Conservation (phyloP, 305 asterid species). For the Striga hermonthica region DNA sequence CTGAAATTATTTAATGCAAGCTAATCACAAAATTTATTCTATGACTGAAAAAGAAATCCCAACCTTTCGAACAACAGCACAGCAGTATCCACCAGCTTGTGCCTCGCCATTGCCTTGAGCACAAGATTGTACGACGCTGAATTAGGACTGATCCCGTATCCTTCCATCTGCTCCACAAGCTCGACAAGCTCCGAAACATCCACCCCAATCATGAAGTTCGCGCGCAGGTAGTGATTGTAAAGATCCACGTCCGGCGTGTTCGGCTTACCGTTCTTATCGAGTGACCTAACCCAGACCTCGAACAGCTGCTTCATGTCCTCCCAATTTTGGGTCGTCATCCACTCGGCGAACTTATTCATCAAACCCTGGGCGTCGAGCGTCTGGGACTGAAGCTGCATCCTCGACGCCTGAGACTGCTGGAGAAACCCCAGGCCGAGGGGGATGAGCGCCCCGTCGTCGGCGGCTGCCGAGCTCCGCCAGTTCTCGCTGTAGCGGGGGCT, state of each 20-base stretch:
- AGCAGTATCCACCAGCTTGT: constrained; percentile 50
- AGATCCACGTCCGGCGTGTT: constrained; percentile 69
- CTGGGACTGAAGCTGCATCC: constrained; percentile 42
- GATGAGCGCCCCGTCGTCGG: constrained; percentile 40
- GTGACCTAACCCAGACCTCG: constrained; percentile 64
- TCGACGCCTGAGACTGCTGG: constrained; percentile 30
- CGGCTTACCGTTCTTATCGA: constrained; percentile 70
- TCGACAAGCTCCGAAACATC: constrained; percentile 52
- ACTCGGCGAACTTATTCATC: constrained; percentile 54
- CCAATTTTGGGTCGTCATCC: constrained; percentile 70
- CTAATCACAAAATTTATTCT: not conserved
- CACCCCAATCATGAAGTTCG: constrained; percentile 63
- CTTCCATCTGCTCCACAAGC: constrained; percentile 52
- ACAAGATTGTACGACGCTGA: constrained; percentile 72
- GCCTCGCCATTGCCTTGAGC: constrained; percentile 61
- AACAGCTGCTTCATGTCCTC: constrained; percentile 62
- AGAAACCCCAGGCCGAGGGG: constrained; percentile 46
- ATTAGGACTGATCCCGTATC: constrained; percentile 50
- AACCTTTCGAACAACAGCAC: constrained; percentile 67
- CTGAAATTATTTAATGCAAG: constrained; percentile 9
- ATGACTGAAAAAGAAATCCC: constrained; percentile 16
- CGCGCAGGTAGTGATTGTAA: constrained; percentile 69
- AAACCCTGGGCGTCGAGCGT: constrained; percentile 49
- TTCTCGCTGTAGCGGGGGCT: constrained; percentile 61
- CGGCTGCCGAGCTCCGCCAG: constrained; percentile 56